phyloP scores from a whole-genome alignment of 805 yeast genomes.

The Peterozyma xylosa region DNA sequence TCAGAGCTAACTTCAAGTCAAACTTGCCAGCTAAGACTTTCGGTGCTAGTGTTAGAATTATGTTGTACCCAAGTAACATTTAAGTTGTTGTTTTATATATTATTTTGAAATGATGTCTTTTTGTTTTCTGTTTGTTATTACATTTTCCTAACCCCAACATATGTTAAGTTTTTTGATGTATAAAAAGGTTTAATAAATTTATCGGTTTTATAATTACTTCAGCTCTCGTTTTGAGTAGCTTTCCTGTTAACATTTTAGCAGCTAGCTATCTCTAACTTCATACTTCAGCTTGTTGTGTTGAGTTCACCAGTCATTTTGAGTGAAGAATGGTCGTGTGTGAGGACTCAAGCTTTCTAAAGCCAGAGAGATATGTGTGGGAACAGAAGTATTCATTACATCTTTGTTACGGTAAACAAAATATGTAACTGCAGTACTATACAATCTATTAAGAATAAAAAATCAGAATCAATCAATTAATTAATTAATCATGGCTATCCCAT shows the following conservation, averaged over 20 bases:
- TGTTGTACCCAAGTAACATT: slow-evolving; percentile 99
- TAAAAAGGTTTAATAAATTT: slow-evolving; percentile 1
- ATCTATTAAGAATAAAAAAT: neutral
- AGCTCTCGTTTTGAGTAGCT: neutral
- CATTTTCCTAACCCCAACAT: neutral
- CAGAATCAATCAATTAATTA: neutral
- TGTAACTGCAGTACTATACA: too few species aligned
- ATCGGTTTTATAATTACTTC: neutral
- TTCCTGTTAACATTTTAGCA: too few species aligned
- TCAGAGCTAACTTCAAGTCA: slow-evolving; percentile 98
- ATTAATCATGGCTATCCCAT: slow-evolving; percentile 45
- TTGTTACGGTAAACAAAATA: too few species aligned
- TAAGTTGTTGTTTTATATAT: slow-evolving; percentile 33
- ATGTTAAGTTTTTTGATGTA: slow-evolving; percentile 1
- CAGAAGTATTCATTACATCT: too few species aligned
- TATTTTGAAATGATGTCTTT: slow-evolving; percentile 3
- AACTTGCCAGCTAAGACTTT: slow-evolving; percentile 99
- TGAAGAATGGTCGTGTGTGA: neutral
- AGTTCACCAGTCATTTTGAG: too few species aligned
- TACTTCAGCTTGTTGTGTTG: too few species aligned
- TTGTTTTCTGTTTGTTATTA: neutral
- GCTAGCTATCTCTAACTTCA: too few species aligned
- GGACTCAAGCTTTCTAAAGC: neutral
- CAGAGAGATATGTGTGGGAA: too few species aligned
- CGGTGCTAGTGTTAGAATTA: slow-evolving; percentile 99